These are phyloP conservation scores for Trametes cinnabarina DNA, from an alignment of 768 basidiomycete species.

Conservation along the genomic window DNA sequence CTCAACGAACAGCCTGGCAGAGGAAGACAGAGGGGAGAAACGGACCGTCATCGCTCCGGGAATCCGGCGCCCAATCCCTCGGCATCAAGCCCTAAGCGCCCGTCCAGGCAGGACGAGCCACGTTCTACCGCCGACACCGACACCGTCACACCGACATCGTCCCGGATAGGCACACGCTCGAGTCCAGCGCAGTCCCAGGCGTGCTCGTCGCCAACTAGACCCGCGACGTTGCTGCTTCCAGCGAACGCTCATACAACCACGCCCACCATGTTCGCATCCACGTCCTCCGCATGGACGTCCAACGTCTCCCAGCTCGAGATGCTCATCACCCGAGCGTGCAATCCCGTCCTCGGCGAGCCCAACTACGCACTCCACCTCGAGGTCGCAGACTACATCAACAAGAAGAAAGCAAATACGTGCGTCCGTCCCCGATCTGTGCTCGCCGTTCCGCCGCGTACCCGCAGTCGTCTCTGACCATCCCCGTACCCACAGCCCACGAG, in stretches of 20 bases:
- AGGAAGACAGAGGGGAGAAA: neutral
- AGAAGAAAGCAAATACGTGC: constrained; percentile 95
- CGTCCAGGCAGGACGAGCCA: neutral
- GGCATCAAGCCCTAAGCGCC: neutral
- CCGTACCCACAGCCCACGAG: constrained; percentile 68
- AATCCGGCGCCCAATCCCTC: neutral
- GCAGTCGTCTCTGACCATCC: neutral
- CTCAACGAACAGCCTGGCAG: too few relatives aligned
- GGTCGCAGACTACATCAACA: constrained; percentile 89
- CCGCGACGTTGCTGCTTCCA: too few relatives aligned
- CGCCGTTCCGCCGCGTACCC: too few relatives aligned
- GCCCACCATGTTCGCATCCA: neutral
- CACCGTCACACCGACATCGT: neutral
- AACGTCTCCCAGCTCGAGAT: constrained; percentile 37
- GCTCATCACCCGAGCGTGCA: constrained; percentile 80
- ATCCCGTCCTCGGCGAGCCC: constrained; percentile 81
- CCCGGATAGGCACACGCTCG: neutral
- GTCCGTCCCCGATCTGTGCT: too few relatives aligned
- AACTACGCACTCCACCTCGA: constrained; percentile 92
- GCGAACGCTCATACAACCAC: neutral
- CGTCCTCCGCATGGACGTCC: constrained; percentile 10
- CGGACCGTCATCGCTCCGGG: neutral
- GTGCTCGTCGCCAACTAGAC: too few relatives aligned
- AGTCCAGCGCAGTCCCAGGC: too few relatives aligned
- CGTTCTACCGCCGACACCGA: neutral